These are phyloP conservation scores for Camellia oleifera DNA, from an alignment of 179 eudicot species.

Conservation along the genomic window DNA sequence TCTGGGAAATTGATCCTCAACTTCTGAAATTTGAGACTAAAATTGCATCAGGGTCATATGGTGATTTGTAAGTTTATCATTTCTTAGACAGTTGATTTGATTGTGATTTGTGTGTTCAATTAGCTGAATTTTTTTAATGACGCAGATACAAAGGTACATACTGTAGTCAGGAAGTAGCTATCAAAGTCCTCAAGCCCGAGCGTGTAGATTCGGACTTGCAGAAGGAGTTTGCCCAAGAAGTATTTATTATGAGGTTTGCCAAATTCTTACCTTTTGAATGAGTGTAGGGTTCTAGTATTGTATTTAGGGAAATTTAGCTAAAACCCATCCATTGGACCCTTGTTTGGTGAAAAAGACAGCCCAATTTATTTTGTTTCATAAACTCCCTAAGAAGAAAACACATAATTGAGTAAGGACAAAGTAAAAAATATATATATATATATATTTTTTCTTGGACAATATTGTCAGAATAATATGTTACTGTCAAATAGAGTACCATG, in stretches of 20 bases:
- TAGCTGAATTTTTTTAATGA: constrained; percentile 2
- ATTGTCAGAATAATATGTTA: too few relatives aligned
- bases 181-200: constrained; percentile 84
- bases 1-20: constrained; percentile 95
- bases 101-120: constrained; percentile 7
- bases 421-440: too few relatives aligned
- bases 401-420: too few relatives aligned
- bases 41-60: constrained; percentile 97
- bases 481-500: too few relatives aligned
- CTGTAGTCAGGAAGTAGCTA: constrained; percentile 93
- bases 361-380: too few relatives aligned
- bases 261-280: constrained; percentile 9
- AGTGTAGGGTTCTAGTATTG: background rate
- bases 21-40: constrained; percentile 68
- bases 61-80: constrained; percentile 77
- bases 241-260: constrained; percentile 83
- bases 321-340: too few relatives aligned
- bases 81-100: background rate
- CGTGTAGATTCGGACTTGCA: constrained; percentile 73
- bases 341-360: too few relatives aligned
- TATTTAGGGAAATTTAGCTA: too few relatives aligned
- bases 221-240: constrained; percentile 95
- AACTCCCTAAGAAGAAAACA: too few relatives aligned
- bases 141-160: constrained; percentile 88
- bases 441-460: too few relatives aligned